Conservation (phyloP, 2,329 filamentous ascomycete species). For the Colletotrichum acutatum region DNA sequence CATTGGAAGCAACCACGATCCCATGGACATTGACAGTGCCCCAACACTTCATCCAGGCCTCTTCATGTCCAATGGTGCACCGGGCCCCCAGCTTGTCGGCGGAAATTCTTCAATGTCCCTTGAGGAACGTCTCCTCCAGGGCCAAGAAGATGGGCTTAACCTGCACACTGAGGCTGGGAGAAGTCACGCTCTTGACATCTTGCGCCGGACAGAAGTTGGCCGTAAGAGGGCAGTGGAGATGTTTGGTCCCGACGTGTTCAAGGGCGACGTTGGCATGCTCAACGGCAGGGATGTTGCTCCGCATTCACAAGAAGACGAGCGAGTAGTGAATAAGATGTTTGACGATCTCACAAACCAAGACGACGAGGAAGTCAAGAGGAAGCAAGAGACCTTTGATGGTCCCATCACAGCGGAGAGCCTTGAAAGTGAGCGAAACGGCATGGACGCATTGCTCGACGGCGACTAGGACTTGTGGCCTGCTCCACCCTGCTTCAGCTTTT, state of each 20-base stretch:
- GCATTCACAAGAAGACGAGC: constrained; percentile 52
- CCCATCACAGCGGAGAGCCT: constrained; percentile 54
- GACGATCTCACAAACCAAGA: constrained; percentile 65
- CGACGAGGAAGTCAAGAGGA: constrained; percentile 59
- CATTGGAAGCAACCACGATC: constrained; percentile 44
- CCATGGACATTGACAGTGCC: constrained; percentile 52
- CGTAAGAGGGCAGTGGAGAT: constrained; percentile 62
- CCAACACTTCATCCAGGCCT: constrained; percentile 54
- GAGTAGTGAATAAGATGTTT: constrained; percentile 66
- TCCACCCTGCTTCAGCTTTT: background rate
- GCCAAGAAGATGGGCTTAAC: constrained; percentile 57
- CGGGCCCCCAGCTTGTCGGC: constrained; percentile 54
- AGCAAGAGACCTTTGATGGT: constrained; percentile 46
- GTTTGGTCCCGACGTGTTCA: constrained; percentile 63
- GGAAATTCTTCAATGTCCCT: constrained; percentile 54
- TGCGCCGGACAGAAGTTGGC: constrained; percentile 61
- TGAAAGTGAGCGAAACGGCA: constrained; percentile 58
- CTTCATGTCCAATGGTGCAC: constrained; percentile 50
- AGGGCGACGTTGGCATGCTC: constrained; percentile 37
- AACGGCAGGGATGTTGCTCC: constrained; percentile 32
- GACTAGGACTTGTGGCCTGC: constrained; percentile 43
- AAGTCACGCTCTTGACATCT: constrained; percentile 63
- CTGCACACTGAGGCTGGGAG: constrained; percentile 58
- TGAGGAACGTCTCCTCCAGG: constrained; percentile 63
- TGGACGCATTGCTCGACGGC: constrained; percentile 57